Evolutionary conservation across 768 basidiomycete species (phyloP), one percentile per base, ranked within the genome.

Genomic region (Trametes sanguinea): DNA sequence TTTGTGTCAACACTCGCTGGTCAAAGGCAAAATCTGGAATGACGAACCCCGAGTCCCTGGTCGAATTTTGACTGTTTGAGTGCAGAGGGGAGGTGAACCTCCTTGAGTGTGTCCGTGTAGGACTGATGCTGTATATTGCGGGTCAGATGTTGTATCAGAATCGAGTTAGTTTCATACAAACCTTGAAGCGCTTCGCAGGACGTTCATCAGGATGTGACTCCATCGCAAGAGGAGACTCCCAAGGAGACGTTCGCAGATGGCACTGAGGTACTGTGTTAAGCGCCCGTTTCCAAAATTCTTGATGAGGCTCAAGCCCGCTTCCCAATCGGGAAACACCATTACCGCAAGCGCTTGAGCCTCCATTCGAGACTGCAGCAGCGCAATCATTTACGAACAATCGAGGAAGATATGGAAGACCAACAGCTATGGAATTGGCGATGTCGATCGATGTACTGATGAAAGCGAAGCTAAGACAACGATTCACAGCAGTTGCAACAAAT

Each of bases 61-160:
- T 88, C 86, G 48, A 87, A 79, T 54, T 80, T 68, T 32, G 72
- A 68, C 62, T 73, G 80, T 14, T 78, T 75, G 62, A 90, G 80
- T 1, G 85, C 80, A 13, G 89, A 87, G 2, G 88, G 87, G 0
- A 89, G 74, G 69, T 92, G 91, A 2, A 92, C 88, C 4, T 83
- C 78, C 71, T 87, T 89, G 39, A 93, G 70, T 0, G 80, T 77
- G 67, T 84, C 77, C 59, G 84, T 80, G 68, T 92, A 87, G 0
- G 90, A 92, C 76, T 90, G 86, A 71, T 91, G 82, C 90, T 92
- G 45, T 6, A 27, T 6, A 14, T 4, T n/a, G 33, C n/a, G 46
- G 4, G 13, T 50, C 30, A 50, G n/a, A 30, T 33, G 17, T 4
- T 11, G 14, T 40, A 3, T 27, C 16, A 2, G 30, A 17, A 33